Conservation (phyloP, 2,329 filamentous ascomycete genomes). For the Exophiala oligosperma region DNA sequence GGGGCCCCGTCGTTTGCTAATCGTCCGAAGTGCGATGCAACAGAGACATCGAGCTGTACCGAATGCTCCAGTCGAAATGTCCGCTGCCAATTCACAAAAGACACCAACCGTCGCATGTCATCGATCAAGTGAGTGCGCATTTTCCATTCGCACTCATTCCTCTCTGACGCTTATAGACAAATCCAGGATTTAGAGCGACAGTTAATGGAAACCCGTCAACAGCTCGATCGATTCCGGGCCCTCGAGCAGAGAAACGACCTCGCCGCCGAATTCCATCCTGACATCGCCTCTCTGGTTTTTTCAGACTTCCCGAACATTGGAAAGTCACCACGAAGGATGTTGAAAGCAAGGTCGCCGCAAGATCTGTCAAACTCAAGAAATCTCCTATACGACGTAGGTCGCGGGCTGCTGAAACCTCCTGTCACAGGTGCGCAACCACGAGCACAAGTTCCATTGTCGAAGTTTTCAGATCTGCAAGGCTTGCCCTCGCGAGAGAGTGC, state of each 20-base stretch:
- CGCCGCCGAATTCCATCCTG: slow-evolving; percentile 45
- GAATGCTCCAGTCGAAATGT: slow-evolving; percentile 96
- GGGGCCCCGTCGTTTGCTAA: slow-evolving; percentile 7
- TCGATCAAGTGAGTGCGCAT: slow-evolving; percentile 76
- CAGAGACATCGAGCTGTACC: slow-evolving; percentile 92
- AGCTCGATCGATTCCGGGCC: slow-evolving; percentile 72
- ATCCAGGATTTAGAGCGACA: slow-evolving; percentile 96
- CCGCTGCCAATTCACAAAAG: slow-evolving; percentile 98
- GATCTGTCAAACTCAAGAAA: slow-evolving; percentile 71
- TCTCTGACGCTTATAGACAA: slow-evolving; percentile 54
- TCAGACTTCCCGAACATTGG: slow-evolving; percentile 65
- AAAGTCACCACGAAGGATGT: slow-evolving; percentile 64
- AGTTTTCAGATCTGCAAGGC: slow-evolving; percentile 52
- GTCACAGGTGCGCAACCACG: slow-evolving; percentile 40
- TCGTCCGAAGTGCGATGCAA: slow-evolving; percentile 76
- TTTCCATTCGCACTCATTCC: slow-evolving; percentile 9
- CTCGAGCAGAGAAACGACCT: slow-evolving; percentile 56
- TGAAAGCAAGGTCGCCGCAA: slow-evolving; percentile 61
- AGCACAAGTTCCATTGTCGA: slow-evolving; percentile 29
- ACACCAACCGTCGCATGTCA: slow-evolving; percentile 97
- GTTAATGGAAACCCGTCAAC: slow-evolving; percentile 73
- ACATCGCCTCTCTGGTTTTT: slow-evolving; percentile 43
- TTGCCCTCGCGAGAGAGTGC: slow-evolving; percentile 70
- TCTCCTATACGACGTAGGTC: slow-evolving; percentile 71
- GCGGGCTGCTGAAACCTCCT: slow-evolving; percentile 78